Base-by-base conservation (phyloP, 495 filamentous ascomycete species). In the Acidomyces sp. region DNA sequence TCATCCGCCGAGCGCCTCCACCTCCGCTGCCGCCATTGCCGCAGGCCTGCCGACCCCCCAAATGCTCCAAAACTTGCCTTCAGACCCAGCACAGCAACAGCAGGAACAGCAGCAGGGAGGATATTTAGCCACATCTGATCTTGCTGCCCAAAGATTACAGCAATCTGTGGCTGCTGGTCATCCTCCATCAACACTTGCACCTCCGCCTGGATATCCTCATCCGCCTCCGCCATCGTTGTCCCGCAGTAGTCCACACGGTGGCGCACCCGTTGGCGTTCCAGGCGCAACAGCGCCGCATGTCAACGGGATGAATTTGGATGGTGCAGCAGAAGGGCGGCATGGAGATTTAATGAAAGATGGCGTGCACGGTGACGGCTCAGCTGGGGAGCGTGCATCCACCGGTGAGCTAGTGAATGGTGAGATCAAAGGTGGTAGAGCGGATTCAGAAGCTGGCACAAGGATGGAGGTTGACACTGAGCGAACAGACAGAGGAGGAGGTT, bases 31-130 rank as follows among this genome's bases (percentile, higher is more conserved):
- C 7, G 22, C 37, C 11, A 37, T 50, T 28, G 40, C 45, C 6
- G 41, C 30, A 2, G 30, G 41, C 4, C 41, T 36, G 3, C 27
- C 12, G 11, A 41, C 37, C 30, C 18, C 19, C 4, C 26, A 26
- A 27, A 23, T 47, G 9, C 27, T 16, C 37, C 37, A 37, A 4
- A 47, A 47, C 17, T n/a, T n/a, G 45, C 45, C 6, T 3, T 33
- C 9, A 43, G 6, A 9, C 19, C 22, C 18, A 37, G 6, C 24
- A 19, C 9, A 20, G 37, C 23, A 42, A 41, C 39, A n/a, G n/a
- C n/a, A n/a, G n/a, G n/a, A n/a, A n/a, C n/a, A n/a, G n/a, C n/a
- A n/a, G n/a, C n/a, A n/a, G n/a, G n/a, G n/a, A n/a, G n/a, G n/a
- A n/a, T n/a, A n/a, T n/a, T n/a, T n/a, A n/a, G n/a, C n/a, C n/a